Evolutionary conservation across 2,329 filamentous ascomycete species (phyloP).

Genomic region (Chalara sp.): DNA sequence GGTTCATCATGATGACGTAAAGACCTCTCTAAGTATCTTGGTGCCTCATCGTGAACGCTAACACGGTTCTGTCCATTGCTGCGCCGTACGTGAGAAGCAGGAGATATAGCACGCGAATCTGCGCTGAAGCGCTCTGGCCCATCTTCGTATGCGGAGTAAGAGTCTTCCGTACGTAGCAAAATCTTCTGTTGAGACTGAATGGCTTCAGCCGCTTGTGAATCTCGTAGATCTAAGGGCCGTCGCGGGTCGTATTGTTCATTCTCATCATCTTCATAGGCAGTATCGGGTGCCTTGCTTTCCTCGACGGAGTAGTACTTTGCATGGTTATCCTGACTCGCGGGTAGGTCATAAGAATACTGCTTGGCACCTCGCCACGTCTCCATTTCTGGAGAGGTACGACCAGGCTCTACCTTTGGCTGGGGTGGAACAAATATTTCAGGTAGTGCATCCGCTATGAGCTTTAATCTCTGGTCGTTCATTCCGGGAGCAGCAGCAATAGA

Average conservation of each 20-base stretch:
- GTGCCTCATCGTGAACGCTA: conserved; percentile 13
- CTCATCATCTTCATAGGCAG: conserved; percentile 10
- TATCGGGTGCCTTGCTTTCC: conserved; percentile 8
- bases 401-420: background rate
- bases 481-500: conserved; percentile 43
- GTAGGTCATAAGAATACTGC: conserved; percentile 9
- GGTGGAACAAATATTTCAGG: conserved; percentile 31
- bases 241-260: conserved; percentile 20
- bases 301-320: conserved; percentile 21
- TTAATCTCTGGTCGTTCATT: conserved; percentile 49
- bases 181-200: conserved; percentile 5
- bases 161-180: conserved; percentile 6
- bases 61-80: conserved; percentile 12
- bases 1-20: conserved; percentile 14
- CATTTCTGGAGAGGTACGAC: no score
- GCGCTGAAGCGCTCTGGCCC: conserved; percentile 4
- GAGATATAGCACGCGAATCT: conserved; percentile 10
- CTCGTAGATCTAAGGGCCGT: conserved; percentile 15
- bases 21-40: conserved; percentile 11
- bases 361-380: background rate
- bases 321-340: conserved; percentile 25
- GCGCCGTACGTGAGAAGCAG: conserved; percentile 5
- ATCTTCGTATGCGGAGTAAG: conserved; percentile 7
- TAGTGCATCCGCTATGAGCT: conserved; percentile 43
- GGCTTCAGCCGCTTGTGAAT: background rate